A percentile compares a stretch with the other conserved stretches of the same genome.
Conservation (phyloP, 208 protist genomes). For the Crithidia fasciculata region DNA sequence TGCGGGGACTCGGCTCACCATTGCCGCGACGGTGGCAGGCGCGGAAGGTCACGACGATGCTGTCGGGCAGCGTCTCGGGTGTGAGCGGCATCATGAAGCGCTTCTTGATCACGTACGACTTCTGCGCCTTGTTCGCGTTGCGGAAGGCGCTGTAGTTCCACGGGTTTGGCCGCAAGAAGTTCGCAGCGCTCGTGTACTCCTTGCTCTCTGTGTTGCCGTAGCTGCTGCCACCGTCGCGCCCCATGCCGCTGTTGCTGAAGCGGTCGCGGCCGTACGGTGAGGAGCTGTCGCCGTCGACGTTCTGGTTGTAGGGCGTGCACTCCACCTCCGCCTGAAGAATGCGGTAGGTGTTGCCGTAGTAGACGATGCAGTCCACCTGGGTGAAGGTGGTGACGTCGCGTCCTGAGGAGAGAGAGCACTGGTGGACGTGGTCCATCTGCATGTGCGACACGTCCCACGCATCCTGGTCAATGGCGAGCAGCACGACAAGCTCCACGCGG, state of each 20-base stretch:
- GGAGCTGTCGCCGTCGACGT: slow-evolving; percentile 14
- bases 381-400: slow-evolving; percentile 67
- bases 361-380: slow-evolving; percentile 61
- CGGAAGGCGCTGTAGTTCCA: slow-evolving; percentile 32
- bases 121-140: slow-evolving; percentile 25
- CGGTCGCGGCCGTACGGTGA: slow-evolving; percentile 25
- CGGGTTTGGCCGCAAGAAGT: slow-evolving; percentile 12
- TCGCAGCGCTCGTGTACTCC: slow-evolving; percentile 16
- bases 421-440: slow-evolving; percentile 68
- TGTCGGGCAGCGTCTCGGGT: slow-evolving; percentile 51
- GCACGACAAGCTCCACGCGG: slow-evolving; percentile 62
- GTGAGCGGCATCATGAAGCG: slow-evolving; percentile 62
- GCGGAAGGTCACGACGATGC: slow-evolving; percentile 65
- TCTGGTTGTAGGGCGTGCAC: slow-evolving; percentile 21
- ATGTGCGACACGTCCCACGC: slow-evolving; percentile 74
- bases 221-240: slow-evolving; percentile 28
- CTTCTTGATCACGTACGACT: slow-evolving; percentile 69
- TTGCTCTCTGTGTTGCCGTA: slow-evolving; percentile 28
- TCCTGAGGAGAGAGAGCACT: slow-evolving; percentile 75
- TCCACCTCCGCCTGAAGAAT: slow-evolving; percentile 33
- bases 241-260: slow-evolving; percentile 20
- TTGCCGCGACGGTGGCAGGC: slow-evolving; percentile 51
- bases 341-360: slow-evolving; percentile 39
- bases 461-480: slow-evolving; percentile 65
- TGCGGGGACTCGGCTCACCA: slow-evolving; percentile 18